phyloP scores from a whole-genome alignment of 441 rosid species.

The Capsella rubella region DNA sequence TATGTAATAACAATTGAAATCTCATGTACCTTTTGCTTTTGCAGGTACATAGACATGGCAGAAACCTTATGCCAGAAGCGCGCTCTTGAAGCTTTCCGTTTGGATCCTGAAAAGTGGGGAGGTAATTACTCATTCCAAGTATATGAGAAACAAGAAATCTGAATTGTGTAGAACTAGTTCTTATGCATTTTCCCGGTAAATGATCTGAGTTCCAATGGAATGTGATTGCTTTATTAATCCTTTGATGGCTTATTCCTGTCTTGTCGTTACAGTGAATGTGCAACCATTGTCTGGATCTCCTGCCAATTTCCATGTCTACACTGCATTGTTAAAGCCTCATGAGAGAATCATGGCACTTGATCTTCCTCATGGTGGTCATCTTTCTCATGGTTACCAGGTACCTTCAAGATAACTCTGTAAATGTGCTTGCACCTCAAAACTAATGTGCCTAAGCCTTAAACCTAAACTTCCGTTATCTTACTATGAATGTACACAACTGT shows the following conservation, averaged over 20 bases:
- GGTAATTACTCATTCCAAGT: slow-evolving; percentile 50
- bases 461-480: slow-evolving; percentile 7
- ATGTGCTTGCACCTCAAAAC: slow-evolving; percentile 23
- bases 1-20: slow-evolving; percentile 2
- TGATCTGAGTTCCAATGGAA: slow-evolving; percentile 8
- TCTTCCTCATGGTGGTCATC: slow-evolving; percentile 99
- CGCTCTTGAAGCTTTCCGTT: slow-evolving; percentile 83
- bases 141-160: not conserved
- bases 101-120: slow-evolving; percentile 98
- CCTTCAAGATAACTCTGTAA: slow-evolving; percentile 26
- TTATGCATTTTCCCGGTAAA: not conserved
- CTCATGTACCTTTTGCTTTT: slow-evolving; percentile 41
- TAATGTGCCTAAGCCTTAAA: slow-evolving; percentile 2
- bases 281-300: slow-evolving; percentile 98
- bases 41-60: slow-evolving; percentile 92
- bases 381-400: slow-evolving; percentile 99
- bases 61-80: slow-evolving; percentile 91
- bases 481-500: not conserved
- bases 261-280: slow-evolving; percentile 82
- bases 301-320: slow-evolving; percentile 93
- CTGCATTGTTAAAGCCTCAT: slow-evolving; percentile 94
- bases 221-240: slow-evolving; percentile 9
- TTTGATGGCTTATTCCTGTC: slow-evolving; percentile 33
- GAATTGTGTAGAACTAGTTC: slow-evolving; percentile 14
- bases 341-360: slow-evolving; percentile 99